A percentile compares a stretch with the other conserved stretches of the same genome.
Conservation (phyloP, 2,329 filamentous ascomycete species). For the Hymenoscyphus fraxineus region DNA sequence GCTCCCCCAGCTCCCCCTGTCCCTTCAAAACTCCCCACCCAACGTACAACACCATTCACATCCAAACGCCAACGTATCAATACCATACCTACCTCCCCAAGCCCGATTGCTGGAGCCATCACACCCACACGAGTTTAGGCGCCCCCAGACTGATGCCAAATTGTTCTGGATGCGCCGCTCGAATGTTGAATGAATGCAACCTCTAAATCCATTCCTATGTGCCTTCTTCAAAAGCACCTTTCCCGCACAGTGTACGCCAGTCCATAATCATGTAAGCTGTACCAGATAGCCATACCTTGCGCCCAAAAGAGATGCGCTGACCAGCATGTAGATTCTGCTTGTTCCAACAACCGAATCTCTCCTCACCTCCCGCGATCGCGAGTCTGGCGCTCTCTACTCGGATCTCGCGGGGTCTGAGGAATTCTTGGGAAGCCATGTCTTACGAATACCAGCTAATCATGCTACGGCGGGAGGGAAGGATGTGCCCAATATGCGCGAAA, state of each 20-base stretch:
- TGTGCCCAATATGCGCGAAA: conserved; percentile 70
- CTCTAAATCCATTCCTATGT: conserved; percentile 96
- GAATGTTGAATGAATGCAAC: conserved; percentile 74
- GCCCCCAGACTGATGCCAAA: conserved; percentile 27
- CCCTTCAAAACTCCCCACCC: background rate
- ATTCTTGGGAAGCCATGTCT: conserved; percentile 93
- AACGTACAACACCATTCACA: background rate
- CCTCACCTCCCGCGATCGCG: conserved; percentile 80
- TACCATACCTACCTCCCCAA: background rate
- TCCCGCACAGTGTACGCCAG: conserved; percentile 83
- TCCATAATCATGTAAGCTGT: conserved; percentile 72
- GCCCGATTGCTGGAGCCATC: background rate
- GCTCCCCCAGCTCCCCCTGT: background rate
- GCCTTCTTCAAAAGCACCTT: conserved; percentile 98
- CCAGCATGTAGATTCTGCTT: conserved; percentile 64
- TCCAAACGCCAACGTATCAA: background rate
- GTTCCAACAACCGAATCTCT: conserved; percentile 92
- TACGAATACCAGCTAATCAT: conserved; percentile 67
- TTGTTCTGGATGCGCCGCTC: conserved; percentile 28
- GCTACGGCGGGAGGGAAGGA: conserved; percentile 54
- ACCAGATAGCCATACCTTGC: background rate
- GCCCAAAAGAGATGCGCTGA: conserved; percentile 4
- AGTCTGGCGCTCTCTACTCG: conserved; percentile 70
- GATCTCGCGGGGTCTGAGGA: conserved; percentile 89
- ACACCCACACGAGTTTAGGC: conserved; percentile 11